Conservation (phyloP, 2,329 filamentous ascomycete species). For the Drechslerella stenobrocha region DNA sequence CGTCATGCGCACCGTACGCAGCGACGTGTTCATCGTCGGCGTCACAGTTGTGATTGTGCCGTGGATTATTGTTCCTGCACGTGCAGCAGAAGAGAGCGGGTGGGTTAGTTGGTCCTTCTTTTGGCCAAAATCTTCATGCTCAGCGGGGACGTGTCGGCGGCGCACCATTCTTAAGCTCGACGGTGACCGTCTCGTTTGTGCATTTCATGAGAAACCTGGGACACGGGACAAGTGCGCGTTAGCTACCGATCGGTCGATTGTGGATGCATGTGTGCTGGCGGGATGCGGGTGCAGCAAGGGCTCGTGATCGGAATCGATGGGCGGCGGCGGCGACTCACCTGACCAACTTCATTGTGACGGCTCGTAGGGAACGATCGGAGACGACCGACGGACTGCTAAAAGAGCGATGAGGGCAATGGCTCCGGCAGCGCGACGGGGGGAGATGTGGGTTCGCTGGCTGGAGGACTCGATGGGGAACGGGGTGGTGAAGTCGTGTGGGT, state of each 20-base stretch:
- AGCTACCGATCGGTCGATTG: slow-evolving; percentile 50
- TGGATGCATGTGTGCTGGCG: neutral
- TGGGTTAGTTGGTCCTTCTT: too few relatives aligned
- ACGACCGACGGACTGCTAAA: slow-evolving; percentile 19
- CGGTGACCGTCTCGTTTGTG: slow-evolving; percentile 95
- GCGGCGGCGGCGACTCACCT: too few relatives aligned
- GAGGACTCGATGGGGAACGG: neutral
- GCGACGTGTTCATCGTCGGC: slow-evolving; percentile 96
- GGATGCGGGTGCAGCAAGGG: slow-evolving; percentile 24
- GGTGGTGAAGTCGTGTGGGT: neutral
- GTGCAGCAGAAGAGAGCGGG: slow-evolving; percentile 11
- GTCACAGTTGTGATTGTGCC: slow-evolving; percentile 96
- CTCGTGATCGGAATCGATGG: slow-evolving; percentile 14
- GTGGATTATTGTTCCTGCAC: slow-evolving; percentile 84
- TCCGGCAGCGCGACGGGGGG: neutral
- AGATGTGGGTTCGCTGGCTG: neutral
- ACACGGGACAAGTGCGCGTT: slow-evolving; percentile 22
- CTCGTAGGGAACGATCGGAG: slow-evolving; percentile 13
- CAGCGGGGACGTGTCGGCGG: too few relatives aligned
- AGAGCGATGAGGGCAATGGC: neutral
- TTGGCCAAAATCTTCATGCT: too few relatives aligned
- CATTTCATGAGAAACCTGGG: slow-evolving; percentile 98
- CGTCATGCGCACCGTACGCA: slow-evolving; percentile 97
- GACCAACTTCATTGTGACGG: slow-evolving; percentile 86
- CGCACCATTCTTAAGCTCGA: slow-evolving; percentile 96